Evolutionary conservation across 2,329 filamentous ascomycete species (phyloP), one percentile per base, ranked within the genome.

Genomic region (Sporothrix mexicana): DNA sequence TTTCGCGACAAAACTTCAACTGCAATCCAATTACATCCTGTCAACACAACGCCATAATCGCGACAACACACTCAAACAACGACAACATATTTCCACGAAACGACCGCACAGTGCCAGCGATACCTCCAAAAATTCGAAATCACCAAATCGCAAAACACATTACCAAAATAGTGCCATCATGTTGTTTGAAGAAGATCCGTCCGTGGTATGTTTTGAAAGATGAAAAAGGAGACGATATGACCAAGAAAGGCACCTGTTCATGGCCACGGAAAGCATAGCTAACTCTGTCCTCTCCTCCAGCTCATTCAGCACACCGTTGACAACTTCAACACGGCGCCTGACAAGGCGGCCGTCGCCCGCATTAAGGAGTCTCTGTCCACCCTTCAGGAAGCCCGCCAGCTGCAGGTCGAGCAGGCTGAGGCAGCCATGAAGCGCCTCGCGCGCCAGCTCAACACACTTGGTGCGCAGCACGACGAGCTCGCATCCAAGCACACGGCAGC

Each of bases 251-350:
- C 30, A 36, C 30, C 5, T 36, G 7, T 36, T 36, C 30, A 36
- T 1, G 30, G 30, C 30, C 30, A 5, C 30, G 30, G 1, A 36
- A 36, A 36, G 7, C 30, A 36, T 6, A 36, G 2, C 55, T 69
- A 45, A 43, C 67, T 10, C 12, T 17, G 8, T 23, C 7, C 7
- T 23, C 10, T 15, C 20, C 23, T 47, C 2, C 82, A 96, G 93
- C 92, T 98, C 79, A 97, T 99, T 84, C 88, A 91, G 80, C 92
- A 97, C 84, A 97, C 95, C 57, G 92, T 97, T 79, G 88, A 91
- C 78, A 97, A 98, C 86, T 99, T 99, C 90, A 96, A 97, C 85
- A 97, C 95, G 79, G 86, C 89, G 23, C 93, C 93, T 12, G 96
- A 99, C 86, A 96, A 94, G 79, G 86, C 90, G 76, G 93, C 93